phyloP scores from a whole-genome alignment of 805 yeast species.

The Hanseniaspora lindneri region DNA sequence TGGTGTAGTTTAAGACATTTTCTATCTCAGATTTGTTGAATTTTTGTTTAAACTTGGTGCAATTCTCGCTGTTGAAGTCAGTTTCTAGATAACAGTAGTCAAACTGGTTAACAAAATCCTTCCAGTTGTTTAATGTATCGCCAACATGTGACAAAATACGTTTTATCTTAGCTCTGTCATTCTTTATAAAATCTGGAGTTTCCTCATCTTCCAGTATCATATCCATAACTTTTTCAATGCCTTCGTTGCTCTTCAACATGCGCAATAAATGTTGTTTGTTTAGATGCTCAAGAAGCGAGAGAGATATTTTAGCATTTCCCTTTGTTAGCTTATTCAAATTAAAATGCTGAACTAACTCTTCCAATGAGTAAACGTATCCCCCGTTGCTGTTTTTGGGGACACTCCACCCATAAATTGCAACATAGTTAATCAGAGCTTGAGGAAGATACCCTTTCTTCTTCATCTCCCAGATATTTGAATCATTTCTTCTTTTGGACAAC shows the following conservation, averaged over 20 bases:
- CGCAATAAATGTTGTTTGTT: slow-evolving; percentile 54
- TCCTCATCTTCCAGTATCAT: slow-evolving; percentile 17
- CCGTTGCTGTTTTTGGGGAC: slow-evolving; percentile 51
- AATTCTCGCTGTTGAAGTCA: slow-evolving; percentile 22
- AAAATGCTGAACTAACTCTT: slow-evolving; percentile 46
- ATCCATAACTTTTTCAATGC: slow-evolving; percentile 29
- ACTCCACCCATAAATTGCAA: slow-evolving; percentile 90
- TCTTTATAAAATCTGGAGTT: slow-evolving; percentile 14
- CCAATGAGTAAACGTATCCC: slow-evolving; percentile 42
- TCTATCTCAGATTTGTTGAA: slow-evolving; percentile 17
- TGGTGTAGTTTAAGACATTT: slow-evolving; percentile 18
- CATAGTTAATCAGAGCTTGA: slow-evolving; percentile 77
- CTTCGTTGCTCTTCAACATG: slow-evolving; percentile 32
- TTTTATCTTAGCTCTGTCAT: slow-evolving; percentile 28
- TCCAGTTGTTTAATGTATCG: slow-evolving; percentile 39
- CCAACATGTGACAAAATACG: slow-evolving; percentile 36
- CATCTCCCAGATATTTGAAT: slow-evolving; percentile 54
- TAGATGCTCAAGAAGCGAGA: slow-evolving; percentile 59
- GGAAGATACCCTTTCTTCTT: slow-evolving; percentile 58
- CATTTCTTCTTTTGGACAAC: slow-evolving; percentile 76
- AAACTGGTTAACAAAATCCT: slow-evolving; percentile 41
- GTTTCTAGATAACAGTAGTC: slow-evolving; percentile 38
- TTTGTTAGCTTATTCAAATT: slow-evolving; percentile 64
- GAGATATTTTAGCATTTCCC: slow-evolving; percentile 88
- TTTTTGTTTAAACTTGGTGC: slow-evolving; percentile 27